Evolutionary conservation across 176 grass and related monocot genomes (phyloP).

Genomic region (Cocos nucifera): DNA sequence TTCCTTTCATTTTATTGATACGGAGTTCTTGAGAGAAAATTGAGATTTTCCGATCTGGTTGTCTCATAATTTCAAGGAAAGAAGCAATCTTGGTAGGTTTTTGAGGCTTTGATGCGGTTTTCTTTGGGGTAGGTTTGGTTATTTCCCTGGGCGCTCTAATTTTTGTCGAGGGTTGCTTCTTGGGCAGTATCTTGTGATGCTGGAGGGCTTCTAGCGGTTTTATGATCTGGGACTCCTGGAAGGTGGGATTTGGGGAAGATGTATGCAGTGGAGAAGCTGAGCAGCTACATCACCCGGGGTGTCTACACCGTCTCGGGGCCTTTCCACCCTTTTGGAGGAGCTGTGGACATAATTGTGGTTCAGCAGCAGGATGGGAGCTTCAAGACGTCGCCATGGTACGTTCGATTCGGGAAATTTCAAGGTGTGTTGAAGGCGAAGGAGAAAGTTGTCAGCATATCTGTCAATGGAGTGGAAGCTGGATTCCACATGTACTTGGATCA

Average conservation of each 20-base stretch:
- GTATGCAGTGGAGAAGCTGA: slow-evolving; percentile 58
- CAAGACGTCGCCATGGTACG: slow-evolving; percentile 92
- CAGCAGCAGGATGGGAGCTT: slow-evolving; percentile 85
- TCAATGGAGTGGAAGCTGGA: slow-evolving; percentile 59
- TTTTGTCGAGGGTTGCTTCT: no score
- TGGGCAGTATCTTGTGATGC: no score
- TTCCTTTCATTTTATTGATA: no score
- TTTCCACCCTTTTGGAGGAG: slow-evolving; percentile 87
- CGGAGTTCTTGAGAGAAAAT: no score
- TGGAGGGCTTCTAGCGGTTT: slow-evolving; percentile 3
- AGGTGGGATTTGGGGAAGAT: slow-evolving; percentile 24
- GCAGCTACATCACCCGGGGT: slow-evolving; percentile 47
- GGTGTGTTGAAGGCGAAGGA: slow-evolving; percentile 82
- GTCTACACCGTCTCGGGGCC: slow-evolving; percentile 62
- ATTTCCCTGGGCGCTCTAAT: no score
- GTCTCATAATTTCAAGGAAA: no score
- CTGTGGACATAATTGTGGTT: slow-evolving; percentile 75
- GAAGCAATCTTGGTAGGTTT: no score
- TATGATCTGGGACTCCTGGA: slow-evolving; percentile 20
- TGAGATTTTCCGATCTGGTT: no score
- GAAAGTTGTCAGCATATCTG: slow-evolving; percentile 63
- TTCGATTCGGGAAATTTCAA: slow-evolving; percentile 94
- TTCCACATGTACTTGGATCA: slow-evolving; percentile 86
- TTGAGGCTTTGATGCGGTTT: no score
- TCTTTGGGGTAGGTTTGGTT: no score